A percentile compares a stretch with the other conserved stretches of the same genome.
Conservation (phyloP, 202 grass and related monocot species). For the Digitaria exilis region DNA sequence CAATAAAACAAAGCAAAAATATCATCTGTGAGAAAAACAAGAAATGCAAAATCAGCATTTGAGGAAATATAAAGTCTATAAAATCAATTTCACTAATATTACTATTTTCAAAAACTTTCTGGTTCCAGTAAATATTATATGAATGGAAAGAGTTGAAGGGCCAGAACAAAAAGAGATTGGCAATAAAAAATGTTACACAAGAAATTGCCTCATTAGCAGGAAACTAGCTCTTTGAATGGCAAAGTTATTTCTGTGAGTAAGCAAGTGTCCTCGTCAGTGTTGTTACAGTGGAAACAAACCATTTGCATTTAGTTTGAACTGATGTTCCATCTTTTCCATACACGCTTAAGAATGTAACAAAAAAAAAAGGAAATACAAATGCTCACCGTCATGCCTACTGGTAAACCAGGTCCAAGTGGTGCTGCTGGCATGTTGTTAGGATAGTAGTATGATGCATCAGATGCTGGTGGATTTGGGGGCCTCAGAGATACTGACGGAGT, state of each 20-base stretch:
- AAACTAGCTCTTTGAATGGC: slow-evolving; percentile 10
- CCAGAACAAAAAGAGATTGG: neutral
- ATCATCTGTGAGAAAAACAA: neutral
- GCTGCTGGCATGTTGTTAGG: slow-evolving; percentile 55
- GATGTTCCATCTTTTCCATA: neutral
- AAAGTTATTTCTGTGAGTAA: neutral
- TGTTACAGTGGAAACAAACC: neutral
- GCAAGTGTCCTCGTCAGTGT: neutral
- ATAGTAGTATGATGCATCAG: slow-evolving; percentile 85
- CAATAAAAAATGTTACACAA: neutral
- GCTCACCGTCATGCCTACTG: slow-evolving; percentile 79
- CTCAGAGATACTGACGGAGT: slow-evolving; percentile 65
- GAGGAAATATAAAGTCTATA: neutral
- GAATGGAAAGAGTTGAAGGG: neutral
- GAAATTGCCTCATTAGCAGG: neutral
- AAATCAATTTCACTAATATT: neutral
- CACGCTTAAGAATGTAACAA: neutral
- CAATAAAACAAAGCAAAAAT: neutral
- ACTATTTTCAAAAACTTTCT: neutral
- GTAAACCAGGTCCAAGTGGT: slow-evolving; percentile 63
- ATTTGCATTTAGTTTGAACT: slow-evolving; percentile 10
- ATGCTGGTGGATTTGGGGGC: slow-evolving; percentile 48
- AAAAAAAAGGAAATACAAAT: slow-evolving; percentile 19
- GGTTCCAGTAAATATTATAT: neutral
- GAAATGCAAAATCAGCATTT: neutral